A percentile compares a stretch with the other conserved stretches of the same genome.
These are phyloP conservation scores for Periconia macrospinosa DNA, from an alignment of 2,329 filamentous ascomycete genomes.

Conservation along the genomic window DNA sequence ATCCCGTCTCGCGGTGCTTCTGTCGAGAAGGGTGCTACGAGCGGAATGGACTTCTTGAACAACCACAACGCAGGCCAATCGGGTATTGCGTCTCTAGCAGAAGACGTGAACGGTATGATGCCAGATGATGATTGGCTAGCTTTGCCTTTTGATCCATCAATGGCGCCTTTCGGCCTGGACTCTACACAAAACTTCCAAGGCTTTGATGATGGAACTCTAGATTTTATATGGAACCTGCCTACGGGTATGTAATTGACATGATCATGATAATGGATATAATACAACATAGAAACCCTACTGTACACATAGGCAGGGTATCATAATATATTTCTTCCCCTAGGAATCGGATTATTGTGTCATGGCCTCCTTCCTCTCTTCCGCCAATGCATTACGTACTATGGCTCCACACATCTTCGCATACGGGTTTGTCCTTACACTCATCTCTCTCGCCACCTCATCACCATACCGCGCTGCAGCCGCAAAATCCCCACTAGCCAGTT, in stretches of 20 bases:
- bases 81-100: conserved; percentile 36
- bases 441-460: conserved; percentile 58
- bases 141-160: conserved; percentile 42
- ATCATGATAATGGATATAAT: neutral
- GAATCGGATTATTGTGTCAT: neutral
- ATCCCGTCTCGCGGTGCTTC: conserved; percentile 35
- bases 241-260: conserved; percentile 15
- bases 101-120: conserved; percentile 39
- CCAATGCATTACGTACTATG: conserved; percentile 63
- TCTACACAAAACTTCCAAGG: conserved; percentile 39
- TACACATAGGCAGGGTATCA: no score
- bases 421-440: conserved; percentile 64
- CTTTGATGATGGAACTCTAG: conserved; percentile 42
- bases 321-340: neutral
- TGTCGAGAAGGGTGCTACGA: conserved; percentile 31
- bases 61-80: conserved; percentile 41
- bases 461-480: conserved; percentile 58
- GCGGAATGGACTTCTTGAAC: conserved; percentile 40
- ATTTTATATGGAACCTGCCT: conserved; percentile 45
- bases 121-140: conserved; percentile 44
- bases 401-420: conserved; percentile 65
- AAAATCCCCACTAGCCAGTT: conserved; percentile 59
- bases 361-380: conserved; percentile 50
- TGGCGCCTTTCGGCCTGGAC: conserved; percentile 43
- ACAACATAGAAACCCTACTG: neutral